Evolutionary conservation across 176 grass and related monocot genomes (phyloP).

Genomic region (Phragmites australis): DNA sequence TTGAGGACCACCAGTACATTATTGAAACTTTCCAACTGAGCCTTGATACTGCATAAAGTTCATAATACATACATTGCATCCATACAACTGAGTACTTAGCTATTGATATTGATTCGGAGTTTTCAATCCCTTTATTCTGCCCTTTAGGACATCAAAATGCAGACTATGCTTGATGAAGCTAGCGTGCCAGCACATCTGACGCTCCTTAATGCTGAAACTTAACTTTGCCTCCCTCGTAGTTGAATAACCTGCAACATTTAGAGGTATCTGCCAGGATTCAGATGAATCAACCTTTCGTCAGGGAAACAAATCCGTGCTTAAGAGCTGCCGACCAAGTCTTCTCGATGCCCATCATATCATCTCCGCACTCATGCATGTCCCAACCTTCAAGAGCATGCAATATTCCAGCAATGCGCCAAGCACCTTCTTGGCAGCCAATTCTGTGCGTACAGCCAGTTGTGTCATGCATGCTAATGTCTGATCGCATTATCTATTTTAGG

Average conservation of each 20-base stretch:
- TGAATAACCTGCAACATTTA: not conserved
- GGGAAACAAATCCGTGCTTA: conserved; percentile 63
- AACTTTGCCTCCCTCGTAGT: not conserved
- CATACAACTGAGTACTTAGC: not conserved
- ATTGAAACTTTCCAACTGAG: not conserved
- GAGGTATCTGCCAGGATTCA: not conserved
- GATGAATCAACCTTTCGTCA: conserved; percentile 33
- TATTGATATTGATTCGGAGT: not conserved
- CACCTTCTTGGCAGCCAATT: conserved; percentile 94
- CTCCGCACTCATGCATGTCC: conserved; percentile 72
- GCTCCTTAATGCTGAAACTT: not conserved
- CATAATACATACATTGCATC: not conserved
- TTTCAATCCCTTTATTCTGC: conserved; percentile 6
- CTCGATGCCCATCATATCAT: conserved; percentile 53
- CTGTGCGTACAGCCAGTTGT: conserved; percentile 35
- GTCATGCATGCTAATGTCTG: not conserved
- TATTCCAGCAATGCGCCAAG: conserved; percentile 77
- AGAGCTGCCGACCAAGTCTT: conserved; percentile 59
- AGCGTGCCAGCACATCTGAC: not conserved
- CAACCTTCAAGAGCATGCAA: conserved; percentile 69
- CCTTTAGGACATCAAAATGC: not conserved
- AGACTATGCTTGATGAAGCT: not conserved
- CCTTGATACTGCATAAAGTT: not conserved
- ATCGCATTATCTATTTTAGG: conserved; percentile 2
- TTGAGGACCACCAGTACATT: not conserved